These are phyloP conservation scores for Bothriochloa decipiens DNA, from an alignment of 176 grass and related monocot species.

Conservation along the genomic window DNA sequence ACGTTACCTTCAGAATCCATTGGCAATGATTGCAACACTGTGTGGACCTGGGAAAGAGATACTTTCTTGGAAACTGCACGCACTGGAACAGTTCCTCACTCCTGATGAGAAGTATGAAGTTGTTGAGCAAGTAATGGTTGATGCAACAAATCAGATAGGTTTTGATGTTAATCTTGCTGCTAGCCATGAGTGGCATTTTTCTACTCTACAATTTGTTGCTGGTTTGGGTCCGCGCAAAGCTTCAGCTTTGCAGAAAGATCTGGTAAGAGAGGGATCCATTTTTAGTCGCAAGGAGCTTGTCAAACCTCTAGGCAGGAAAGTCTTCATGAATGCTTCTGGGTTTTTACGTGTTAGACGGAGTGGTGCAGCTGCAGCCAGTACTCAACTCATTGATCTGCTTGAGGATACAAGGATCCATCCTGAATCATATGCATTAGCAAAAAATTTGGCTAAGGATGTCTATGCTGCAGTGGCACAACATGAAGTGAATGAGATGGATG, in stretches of 20 bases:
- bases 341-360: slow-evolving; percentile 87
- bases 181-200: slow-evolving; percentile 98
- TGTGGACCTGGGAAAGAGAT: slow-evolving; percentile 97
- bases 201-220: slow-evolving; percentile 87
- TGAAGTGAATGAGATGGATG: slow-evolving; percentile 77
- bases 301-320: slow-evolving; percentile 81
- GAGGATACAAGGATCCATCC: slow-evolving; percentile 99
- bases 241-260: slow-evolving; percentile 79
- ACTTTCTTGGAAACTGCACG: slow-evolving; percentile 94
- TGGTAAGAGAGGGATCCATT: slow-evolving; percentile 84
- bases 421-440: slow-evolving; percentile 87
- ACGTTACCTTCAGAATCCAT: slow-evolving; percentile 87
- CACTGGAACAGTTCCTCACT: slow-evolving; percentile 80
- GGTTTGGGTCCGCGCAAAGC: slow-evolving; percentile 91
- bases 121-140: slow-evolving; percentile 97
- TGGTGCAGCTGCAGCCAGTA: slow-evolving; percentile 74
- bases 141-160: slow-evolving; percentile 90
- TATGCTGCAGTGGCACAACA: slow-evolving; percentile 47
- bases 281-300: slow-evolving; percentile 88
- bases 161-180: slow-evolving; percentile 95
- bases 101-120: slow-evolving; percentile 95
- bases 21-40: slow-evolving; percentile 88
- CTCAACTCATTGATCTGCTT: slow-evolving; percentile 85
- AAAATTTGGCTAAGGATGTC: slow-evolving; percentile 88
- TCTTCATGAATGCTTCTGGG: slow-evolving; percentile 84